Evolutionary conservation across 371 early-diverging fungal genomes (phyloP), one percentile per base, ranked within the genome.

Genomic region (Syncephalastrum monosporum): DNA sequence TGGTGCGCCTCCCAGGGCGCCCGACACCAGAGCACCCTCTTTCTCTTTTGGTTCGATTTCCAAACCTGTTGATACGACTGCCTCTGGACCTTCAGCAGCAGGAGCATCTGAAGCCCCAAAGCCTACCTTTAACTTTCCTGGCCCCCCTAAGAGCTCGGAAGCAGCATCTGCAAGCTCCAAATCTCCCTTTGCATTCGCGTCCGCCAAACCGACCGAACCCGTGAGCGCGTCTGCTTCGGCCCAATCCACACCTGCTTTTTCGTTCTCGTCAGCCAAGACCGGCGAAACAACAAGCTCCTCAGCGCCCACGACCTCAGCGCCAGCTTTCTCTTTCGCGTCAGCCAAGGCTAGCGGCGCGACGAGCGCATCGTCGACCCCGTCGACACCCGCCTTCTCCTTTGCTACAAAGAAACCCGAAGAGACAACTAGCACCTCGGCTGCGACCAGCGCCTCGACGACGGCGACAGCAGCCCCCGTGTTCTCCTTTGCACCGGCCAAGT

Each of bases 381-480:
- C 27, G 17, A 3, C 27, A 12, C 38, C 61, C 17, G 46, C 45
- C 46, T 60, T 60, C 19, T 48, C 54, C 25, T 60, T 55, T 25
- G 48, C 24, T 10, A 33, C 38, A 33, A 48, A 41, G 16, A 56
- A 58, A 14, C 55, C 25, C 43, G 57, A 56, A 6, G 56, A 60
- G 15, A 46, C 17, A 12, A 48, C 29, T 8, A 46, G 47, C 24
- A 10, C 50, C 48, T 14, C 65, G 29, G 38, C 55, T 29, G 56
- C 56, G 5, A 64, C 62, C 24, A 50, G 56, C 8, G 44, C 38
- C n/a, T 21, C 59, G 2, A 24, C 57, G 15, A 33, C 61, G 38
- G 10, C 6, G 38, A 8, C 38, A 12, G 38, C 38, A 33, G 38
- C 38, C 0, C 38, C 38, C 8, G 12, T 12, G 5, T 12, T 33